Evolutionary conservation across 495 filamentous ascomycete species (phyloP).

Genomic region (Penicillium pancosmium): DNA sequence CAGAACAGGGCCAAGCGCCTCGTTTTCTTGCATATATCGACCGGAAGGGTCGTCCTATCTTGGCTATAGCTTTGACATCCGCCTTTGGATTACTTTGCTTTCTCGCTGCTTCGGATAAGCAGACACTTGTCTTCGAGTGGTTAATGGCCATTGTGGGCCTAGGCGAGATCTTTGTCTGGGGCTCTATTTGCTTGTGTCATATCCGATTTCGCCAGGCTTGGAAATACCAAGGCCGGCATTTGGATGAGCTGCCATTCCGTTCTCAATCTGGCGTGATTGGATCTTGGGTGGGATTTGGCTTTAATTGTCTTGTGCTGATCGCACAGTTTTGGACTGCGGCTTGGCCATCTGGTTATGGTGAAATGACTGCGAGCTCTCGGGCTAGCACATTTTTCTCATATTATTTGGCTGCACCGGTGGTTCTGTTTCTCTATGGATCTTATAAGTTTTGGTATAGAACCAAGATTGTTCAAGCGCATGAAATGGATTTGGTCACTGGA

Average conservation of each 20-base stretch:
- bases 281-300: slow-evolving; percentile 78
- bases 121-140: slow-evolving; percentile 76
- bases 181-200: slow-evolving; percentile 82
- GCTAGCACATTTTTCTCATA: slow-evolving; percentile 70
- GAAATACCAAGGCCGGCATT: slow-evolving; percentile 65
- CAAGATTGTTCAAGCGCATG: slow-evolving; percentile 58
- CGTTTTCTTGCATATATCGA: slow-evolving; percentile 79
- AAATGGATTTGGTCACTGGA: slow-evolving; percentile 89
- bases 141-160: slow-evolving; percentile 88
- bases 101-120: slow-evolving; percentile 66
- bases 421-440: slow-evolving; percentile 69
- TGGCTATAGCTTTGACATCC: slow-evolving; percentile 70
- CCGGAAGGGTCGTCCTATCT: slow-evolving; percentile 78
- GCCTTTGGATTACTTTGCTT: slow-evolving; percentile 76
- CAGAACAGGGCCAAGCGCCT: slow-evolving; percentile 83
- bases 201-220: slow-evolving; percentile 90
- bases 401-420: slow-evolving; percentile 82
- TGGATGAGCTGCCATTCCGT: slow-evolving; percentile 77
- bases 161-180: slow-evolving; percentile 91
- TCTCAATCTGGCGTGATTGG: slow-evolving; percentile 81
- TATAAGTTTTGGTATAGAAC: slow-evolving; percentile 81
- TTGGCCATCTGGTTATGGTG: slow-evolving; percentile 68
- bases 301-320: slow-evolving; percentile 79
- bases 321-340: slow-evolving; percentile 94
- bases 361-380: slow-evolving; percentile 42